Evolutionary conservation across 108 stramenopile species (phyloP).

Genomic region (Pseudonitzschia delicatissima): DNA sequence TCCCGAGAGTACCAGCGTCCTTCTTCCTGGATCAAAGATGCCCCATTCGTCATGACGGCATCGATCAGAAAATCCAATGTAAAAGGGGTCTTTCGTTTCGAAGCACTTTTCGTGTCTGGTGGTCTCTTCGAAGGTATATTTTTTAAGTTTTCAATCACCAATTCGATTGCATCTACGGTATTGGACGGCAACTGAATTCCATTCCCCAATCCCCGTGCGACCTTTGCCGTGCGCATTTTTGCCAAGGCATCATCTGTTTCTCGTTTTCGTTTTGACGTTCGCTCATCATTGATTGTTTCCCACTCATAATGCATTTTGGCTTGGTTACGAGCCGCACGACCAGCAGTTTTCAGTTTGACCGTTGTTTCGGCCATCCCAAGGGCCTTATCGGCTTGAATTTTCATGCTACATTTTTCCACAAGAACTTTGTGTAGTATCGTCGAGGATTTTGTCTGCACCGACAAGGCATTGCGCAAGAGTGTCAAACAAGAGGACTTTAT

Average conservation of each 20-base stretch:
- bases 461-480: constrained; percentile 75
- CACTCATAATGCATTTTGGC: constrained; percentile 85
- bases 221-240: constrained; percentile 75
- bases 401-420: constrained; percentile 52
- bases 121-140: constrained; percentile 68
- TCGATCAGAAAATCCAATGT: constrained; percentile 76
- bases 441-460: constrained; percentile 65
- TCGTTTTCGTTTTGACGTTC: constrained; percentile 69
- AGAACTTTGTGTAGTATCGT: constrained; percentile 62
- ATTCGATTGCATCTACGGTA: constrained; percentile 78
- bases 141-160: constrained; percentile 71
- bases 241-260: constrained; percentile 84
- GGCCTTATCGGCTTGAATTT: constrained; percentile 84
- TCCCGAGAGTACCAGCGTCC: constrained; percentile 85
- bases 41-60: constrained; percentile 85
- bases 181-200: constrained; percentile 83
- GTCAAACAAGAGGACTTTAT: constrained; percentile 78
- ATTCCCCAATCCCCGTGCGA: constrained; percentile 79
- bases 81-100: constrained; percentile 47
- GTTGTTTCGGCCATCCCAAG: constrained; percentile 74
- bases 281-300: constrained; percentile 55
- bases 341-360: constrained; percentile 74
- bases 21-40: constrained; percentile 71
- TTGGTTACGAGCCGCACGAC: constrained; percentile 81
- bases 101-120: constrained; percentile 19